Percentiles rank a stretch among this genome's conserved stretches.
phyloP scores from a whole-genome alignment of 1,139 yeast genomes.

The Hyphopichia fennica region DNA sequence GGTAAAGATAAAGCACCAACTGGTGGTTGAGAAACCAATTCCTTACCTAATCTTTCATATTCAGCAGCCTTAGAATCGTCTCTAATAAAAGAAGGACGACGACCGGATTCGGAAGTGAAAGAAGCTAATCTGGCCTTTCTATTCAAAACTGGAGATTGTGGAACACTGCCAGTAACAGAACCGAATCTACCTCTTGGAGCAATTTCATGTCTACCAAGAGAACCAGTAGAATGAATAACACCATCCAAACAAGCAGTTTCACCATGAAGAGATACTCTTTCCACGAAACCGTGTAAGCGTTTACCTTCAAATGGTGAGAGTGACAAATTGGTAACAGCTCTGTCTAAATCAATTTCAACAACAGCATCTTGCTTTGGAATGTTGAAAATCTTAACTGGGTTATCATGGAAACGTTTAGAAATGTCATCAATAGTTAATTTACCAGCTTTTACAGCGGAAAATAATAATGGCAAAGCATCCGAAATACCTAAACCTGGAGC shows the following conservation, averaged over 20 bases:
- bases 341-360: constrained; percentile 82
- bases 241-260: constrained; percentile 88
- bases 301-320: constrained; percentile 57
- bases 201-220: constrained; percentile 60
- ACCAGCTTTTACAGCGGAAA: constrained; percentile 76
- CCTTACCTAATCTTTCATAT: constrained; percentile 64
- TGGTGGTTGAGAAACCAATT: constrained; percentile 74
- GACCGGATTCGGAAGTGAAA: constrained; percentile 33
- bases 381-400: constrained; percentile 80
- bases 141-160: constrained; percentile 48
- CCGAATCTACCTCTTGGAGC: constrained; percentile 42
- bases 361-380: constrained; percentile 77
- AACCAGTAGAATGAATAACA: constrained; percentile 54
- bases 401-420: constrained; percentile 70
- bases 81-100: constrained; percentile 45
- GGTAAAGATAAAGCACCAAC: constrained; percentile 68
- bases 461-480: constrained; percentile 79
- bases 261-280: constrained; percentile 78
- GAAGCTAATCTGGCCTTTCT: constrained; percentile 52
- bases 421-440: constrained; percentile 74
- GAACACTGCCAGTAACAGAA: constrained; percentile 31
- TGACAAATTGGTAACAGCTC: constrained; percentile 45
- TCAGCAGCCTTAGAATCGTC: constrained; percentile 38
- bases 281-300: constrained; percentile 74
- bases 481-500: constrained; percentile 74